A percentile compares a stretch with the other conserved stretches of the same genome.
Evolutionary conservation across 2,329 filamentous ascomycete species (phyloP).

Genomic region (Lachnellula cervina): DNA sequence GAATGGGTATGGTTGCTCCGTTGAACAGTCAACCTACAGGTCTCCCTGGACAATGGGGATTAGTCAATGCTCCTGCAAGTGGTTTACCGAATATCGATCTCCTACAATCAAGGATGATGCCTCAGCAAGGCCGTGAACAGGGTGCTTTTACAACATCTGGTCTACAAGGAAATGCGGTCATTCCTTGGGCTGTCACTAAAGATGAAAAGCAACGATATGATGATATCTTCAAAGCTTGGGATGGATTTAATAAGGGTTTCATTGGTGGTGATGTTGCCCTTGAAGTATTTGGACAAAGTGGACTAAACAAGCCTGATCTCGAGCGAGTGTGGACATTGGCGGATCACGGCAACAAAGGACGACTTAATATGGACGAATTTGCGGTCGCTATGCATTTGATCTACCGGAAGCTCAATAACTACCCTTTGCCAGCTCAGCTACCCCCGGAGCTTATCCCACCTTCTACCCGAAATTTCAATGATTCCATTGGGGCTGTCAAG

Average conservation of each 20-base stretch:
- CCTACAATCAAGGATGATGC: conserved; percentile 93
- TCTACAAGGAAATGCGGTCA: conserved; percentile 86
- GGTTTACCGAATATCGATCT: conserved; percentile 93
- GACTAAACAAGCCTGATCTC: conserved; percentile 81
- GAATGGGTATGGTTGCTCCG: conserved; percentile 52
- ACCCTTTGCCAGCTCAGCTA: conserved; percentile 80
- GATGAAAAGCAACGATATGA: conserved; percentile 98
- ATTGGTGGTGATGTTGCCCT: conserved; percentile 90
- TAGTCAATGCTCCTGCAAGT: conserved; percentile 86
- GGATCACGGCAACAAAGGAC: conserved; percentile 89
- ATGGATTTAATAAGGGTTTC: conserved; percentile 87
- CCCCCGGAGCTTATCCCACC: conserved; percentile 91
- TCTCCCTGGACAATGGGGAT: conserved; percentile 91
- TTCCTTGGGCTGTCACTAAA: conserved; percentile 98
- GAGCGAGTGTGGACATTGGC: conserved; percentile 93
- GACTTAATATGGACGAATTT: conserved; percentile 93
- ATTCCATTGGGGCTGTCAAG: conserved; percentile 91
- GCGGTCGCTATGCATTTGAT: conserved; percentile 99
- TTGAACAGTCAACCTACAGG: conserved; percentile 94
- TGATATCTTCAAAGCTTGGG: conserved; percentile 91
- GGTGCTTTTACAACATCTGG: conserved; percentile 79
- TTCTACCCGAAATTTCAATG: conserved; percentile 87
- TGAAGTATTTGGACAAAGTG: conserved; percentile 95
- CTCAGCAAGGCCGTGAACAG: conserved; percentile 83
- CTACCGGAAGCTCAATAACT: conserved; percentile 93